Evolutionary conservation across 2,329 filamentous ascomycete species (phyloP).

Genomic region (Talaromyces funiculosus): DNA sequence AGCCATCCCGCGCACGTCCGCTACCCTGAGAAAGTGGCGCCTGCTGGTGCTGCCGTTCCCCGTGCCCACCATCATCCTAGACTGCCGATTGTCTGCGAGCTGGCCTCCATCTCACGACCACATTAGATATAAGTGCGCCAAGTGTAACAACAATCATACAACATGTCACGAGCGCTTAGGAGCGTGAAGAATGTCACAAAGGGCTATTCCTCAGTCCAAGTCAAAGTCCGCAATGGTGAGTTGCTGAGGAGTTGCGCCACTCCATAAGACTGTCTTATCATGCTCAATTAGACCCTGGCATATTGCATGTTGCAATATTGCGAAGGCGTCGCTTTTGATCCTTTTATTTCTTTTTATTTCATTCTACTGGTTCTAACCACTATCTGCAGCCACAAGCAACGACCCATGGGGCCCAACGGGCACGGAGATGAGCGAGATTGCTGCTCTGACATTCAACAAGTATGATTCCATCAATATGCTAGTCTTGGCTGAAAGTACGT

Average conservation of each 20-base stretch:
- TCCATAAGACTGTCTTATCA: neutral
- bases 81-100: slow-evolving; percentile 4
- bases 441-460: slow-evolving; percentile 96
- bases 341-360: neutral
- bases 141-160: slow-evolving; percentile 11
- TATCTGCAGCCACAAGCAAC: slow-evolving; percentile 78
- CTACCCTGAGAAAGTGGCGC: slow-evolving; percentile 1
- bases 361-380: neutral
- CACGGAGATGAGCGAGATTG: slow-evolving; percentile 97
- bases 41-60: slow-evolving; percentile 2
- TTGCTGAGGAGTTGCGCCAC: slow-evolving; percentile 16
- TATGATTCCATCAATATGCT: slow-evolving; percentile 45
- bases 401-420: slow-evolving; percentile 97
- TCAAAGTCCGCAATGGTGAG: slow-evolving; percentile 96
- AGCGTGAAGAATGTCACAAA: slow-evolving; percentile 99
- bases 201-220: slow-evolving; percentile 91
- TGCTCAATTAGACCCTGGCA: neutral
- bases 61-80: neutral
- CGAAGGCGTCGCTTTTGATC: neutral
- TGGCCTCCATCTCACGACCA: slow-evolving; percentile 5
- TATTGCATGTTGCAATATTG: neutral
- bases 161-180: slow-evolving; percentile 94
- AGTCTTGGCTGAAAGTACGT: neutral
- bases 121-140: neutral
- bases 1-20: neutral